A percentile compares a stretch with the other conserved stretches of the same genome.
These are phyloP conservation scores for Malassezia equina DNA, from an alignment of 1,284 basidiomycete species.

Conservation along the genomic window DNA sequence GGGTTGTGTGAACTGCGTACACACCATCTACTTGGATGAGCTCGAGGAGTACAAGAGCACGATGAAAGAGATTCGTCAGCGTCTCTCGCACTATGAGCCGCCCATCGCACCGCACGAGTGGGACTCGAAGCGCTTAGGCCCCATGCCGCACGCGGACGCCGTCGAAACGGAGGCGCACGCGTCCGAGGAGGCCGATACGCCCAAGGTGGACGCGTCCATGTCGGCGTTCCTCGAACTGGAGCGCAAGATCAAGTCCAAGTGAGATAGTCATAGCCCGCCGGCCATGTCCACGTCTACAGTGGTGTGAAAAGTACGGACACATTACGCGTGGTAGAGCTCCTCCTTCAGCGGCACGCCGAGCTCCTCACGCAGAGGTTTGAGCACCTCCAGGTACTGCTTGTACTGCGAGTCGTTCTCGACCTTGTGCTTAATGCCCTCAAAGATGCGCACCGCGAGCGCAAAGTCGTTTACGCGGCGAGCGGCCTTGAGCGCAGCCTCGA, in stretches of 20 bases:
- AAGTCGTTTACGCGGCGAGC: slow-evolving; percentile 90
- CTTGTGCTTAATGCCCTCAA: slow-evolving; percentile 54
- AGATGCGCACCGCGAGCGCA: slow-evolving; percentile 86
- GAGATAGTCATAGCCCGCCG: not conserved
- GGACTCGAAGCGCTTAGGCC: slow-evolving; percentile 53
- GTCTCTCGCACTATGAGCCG: slow-evolving; percentile 54
- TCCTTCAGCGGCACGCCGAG: slow-evolving; percentile 42
- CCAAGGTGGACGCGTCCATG: slow-evolving; percentile 36
- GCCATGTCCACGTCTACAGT: slow-evolving; percentile 3
- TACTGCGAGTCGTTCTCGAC: slow-evolving; percentile 45
- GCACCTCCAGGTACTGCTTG: slow-evolving; percentile 46
- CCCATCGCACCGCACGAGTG: slow-evolving; percentile 56
- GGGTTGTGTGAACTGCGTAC: slow-evolving; percentile 72
- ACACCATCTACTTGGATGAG: slow-evolving; percentile 72
- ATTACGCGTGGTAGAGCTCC: slow-evolving; percentile 29
- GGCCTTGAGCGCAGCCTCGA: slow-evolving; percentile 80
- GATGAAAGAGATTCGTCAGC: slow-evolving; percentile 53
- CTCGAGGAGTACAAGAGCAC: slow-evolving; percentile 59
- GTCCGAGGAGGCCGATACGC: slow-evolving; percentile 22
- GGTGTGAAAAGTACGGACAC: slow-evolving; percentile 17
- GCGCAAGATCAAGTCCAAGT: slow-evolving; percentile 30
- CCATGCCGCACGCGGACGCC: slow-evolving; percentile 3
- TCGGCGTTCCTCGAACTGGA: slow-evolving; percentile 42
- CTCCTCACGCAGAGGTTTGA: slow-evolving; percentile 39
- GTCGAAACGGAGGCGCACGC: not conserved